phyloP scores from a whole-genome alignment of 495 filamentous ascomycete species.

The Podospora anserina region DNA sequence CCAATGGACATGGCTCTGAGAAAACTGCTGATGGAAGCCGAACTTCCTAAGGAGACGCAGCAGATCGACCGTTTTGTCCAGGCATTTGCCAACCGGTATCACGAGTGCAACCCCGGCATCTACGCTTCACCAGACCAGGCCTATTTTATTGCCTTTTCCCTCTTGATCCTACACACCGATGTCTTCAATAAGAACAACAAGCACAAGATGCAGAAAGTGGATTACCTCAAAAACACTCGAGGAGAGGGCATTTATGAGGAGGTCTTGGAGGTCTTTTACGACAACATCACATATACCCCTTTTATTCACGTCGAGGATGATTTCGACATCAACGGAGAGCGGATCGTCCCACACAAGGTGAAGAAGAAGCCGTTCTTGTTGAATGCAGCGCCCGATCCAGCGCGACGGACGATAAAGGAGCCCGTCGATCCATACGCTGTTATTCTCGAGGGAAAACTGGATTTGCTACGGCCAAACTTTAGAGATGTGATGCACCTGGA shows the following conservation, averaged over 20 bases:
- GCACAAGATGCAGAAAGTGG: constrained; percentile 94
- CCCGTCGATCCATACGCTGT: constrained; percentile 93
- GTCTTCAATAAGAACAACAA: constrained; percentile 99
- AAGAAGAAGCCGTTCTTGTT: constrained; percentile 71
- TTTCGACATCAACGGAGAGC: constrained; percentile 71
- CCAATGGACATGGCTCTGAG: constrained; percentile 96
- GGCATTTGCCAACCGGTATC: constrained; percentile 92
- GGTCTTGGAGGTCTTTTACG: constrained; percentile 92
- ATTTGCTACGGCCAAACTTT: constrained; percentile 74
- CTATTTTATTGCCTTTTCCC: constrained; percentile 95
- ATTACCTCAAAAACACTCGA: constrained; percentile 92
- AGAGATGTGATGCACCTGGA: constrained; percentile 91
- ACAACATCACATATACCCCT: constrained; percentile 96
- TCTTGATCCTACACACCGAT: constrained; percentile 94
- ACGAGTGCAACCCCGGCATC: constrained; percentile 97
- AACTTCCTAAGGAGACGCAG: constrained; percentile 94
- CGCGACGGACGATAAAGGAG: constrained; percentile 65
- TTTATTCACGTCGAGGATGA: constrained; percentile 97
- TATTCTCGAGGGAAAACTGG: constrained; percentile 84
- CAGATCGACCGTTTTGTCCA: constrained; percentile 95
- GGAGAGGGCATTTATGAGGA: constrained; percentile 89
- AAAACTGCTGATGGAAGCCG: constrained; percentile 94
- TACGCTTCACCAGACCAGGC: constrained; percentile 91
- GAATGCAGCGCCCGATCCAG: constrained; percentile 58
- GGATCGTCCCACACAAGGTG: constrained; percentile 64